Evolutionary conservation across 257 asterid genomes (phyloP).

Genomic region (Cynanchum wilfordii): DNA sequence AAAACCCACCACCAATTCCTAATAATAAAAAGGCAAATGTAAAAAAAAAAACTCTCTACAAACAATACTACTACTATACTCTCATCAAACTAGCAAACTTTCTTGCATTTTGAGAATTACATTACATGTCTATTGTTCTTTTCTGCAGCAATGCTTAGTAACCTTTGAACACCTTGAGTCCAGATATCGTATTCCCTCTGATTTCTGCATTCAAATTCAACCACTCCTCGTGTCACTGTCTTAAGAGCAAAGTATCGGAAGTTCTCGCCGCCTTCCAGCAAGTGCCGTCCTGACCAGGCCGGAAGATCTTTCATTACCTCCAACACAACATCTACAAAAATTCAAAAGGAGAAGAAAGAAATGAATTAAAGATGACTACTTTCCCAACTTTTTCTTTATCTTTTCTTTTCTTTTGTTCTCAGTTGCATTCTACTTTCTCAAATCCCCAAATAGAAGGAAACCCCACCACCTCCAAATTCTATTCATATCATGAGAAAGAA

Average conservation of each 20-base stretch:
- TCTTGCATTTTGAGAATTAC: neutral
- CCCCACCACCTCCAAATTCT: slow-evolving; percentile 52
- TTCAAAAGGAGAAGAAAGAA: slow-evolving; percentile 11
- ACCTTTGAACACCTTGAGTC: slow-evolving; percentile 94
- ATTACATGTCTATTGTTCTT: slow-evolving; percentile 53
- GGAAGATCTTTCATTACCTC: slow-evolving; percentile 75
- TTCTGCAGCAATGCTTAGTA: slow-evolving; percentile 69
- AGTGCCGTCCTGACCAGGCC: slow-evolving; percentile 97
- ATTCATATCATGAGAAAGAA: slow-evolving; percentile 46
- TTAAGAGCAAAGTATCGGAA: slow-evolving; percentile 72
- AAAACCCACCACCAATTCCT: slow-evolving; percentile 35
- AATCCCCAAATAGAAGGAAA: slow-evolving; percentile 64
- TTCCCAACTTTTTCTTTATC: neutral
- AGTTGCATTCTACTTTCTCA: slow-evolving; percentile 52
- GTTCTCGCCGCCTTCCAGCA: slow-evolving; percentile 79
- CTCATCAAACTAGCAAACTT: slow-evolving; percentile 15
- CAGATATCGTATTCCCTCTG: slow-evolving; percentile 84
- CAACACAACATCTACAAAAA: slow-evolving; percentile 64
- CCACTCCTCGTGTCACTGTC: slow-evolving; percentile 69
- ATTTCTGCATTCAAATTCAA: slow-evolving; percentile 83
- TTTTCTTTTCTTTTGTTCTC: slow-evolving; percentile 14
- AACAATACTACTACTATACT: slow-evolving; percentile 6
- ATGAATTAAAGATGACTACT: slow-evolving; percentile 25
- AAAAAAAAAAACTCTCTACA: neutral
- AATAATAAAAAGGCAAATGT: slow-evolving; percentile 3